Conservation (phyloP, 1,284 basidiomycete genomes). For the Cerioporus squamosus region DNA sequence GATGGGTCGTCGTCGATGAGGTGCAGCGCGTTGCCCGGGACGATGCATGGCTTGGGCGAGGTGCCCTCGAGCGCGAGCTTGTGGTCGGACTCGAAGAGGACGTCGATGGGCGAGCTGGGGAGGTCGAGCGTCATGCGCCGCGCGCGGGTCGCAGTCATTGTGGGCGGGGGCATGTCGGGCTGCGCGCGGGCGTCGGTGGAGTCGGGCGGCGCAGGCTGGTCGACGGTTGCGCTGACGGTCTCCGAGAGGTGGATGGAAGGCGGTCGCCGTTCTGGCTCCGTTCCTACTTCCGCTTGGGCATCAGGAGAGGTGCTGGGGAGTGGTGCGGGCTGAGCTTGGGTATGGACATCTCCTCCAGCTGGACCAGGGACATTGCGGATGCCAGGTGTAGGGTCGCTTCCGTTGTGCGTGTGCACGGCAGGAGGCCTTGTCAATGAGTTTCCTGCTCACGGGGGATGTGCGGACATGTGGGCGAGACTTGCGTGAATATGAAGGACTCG, state of each 20-base stretch:
- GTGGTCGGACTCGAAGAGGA: conserved; percentile 28
- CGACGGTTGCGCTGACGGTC: too few relatives aligned
- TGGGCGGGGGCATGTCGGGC: conserved; percentile 7
- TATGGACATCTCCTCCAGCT: not conserved
- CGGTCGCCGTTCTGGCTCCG: conserved; percentile 4
- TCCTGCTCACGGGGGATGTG: not conserved
- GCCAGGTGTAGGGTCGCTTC: not conserved
- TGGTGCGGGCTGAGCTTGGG: not conserved
- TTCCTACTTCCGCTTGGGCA: not conserved
- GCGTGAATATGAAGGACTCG: not conserved
- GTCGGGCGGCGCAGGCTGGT: too few relatives aligned
- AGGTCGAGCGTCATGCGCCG: conserved; percentile 29
- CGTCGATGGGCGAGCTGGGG: conserved; percentile 14
- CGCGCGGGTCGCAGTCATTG: conserved; percentile 8
- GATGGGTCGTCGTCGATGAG: conserved; percentile 39
- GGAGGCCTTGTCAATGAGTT: not conserved
- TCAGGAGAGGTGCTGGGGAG: not conserved
- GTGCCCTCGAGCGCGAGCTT: conserved; percentile 33
- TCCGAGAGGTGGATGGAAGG: conserved; percentile 9
- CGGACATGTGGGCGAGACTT: conserved; percentile 5
- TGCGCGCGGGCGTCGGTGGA: not conserved
- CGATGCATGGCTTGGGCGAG: conserved; percentile 38
- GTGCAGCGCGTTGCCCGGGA: conserved; percentile 40
- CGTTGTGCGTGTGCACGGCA: not conserved
- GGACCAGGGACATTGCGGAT: not conserved